phyloP scores from a whole-genome alignment of 139 green algal genomes.

The Auxenochlorella pyrenoidosa region DNA sequence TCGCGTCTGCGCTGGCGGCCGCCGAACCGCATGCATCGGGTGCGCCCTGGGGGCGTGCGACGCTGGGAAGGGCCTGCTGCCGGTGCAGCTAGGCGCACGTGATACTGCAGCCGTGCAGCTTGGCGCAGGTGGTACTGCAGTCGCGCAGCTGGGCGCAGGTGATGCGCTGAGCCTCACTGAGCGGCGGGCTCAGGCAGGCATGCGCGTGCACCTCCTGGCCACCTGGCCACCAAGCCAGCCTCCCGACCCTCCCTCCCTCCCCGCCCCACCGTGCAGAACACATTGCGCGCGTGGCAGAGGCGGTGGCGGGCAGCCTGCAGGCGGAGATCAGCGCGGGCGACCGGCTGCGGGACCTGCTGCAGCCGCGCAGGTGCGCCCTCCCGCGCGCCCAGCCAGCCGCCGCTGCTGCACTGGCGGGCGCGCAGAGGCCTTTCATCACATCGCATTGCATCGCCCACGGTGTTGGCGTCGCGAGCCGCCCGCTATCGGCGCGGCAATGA shows the following conservation, averaged over 20 bases:
- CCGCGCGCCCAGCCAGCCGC: background rate
- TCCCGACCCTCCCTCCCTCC: background rate
- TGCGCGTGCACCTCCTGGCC: too few relatives aligned
- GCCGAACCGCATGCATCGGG: slow-evolving; percentile 40
- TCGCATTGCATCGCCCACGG: too few relatives aligned
- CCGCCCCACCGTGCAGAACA: background rate
- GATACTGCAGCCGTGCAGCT: too few relatives aligned
- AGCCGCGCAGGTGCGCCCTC: background rate
- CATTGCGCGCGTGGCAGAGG: slow-evolving; percentile 26
- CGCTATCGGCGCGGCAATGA: too few relatives aligned
- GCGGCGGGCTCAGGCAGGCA: too few relatives aligned
- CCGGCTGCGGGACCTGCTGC: slow-evolving; percentile 63
- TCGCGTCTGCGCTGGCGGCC: slow-evolving; percentile 59
- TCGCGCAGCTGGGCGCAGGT: background rate
- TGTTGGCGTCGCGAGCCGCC: too few relatives aligned
- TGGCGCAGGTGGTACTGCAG: background rate
- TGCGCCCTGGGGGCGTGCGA: background rate
- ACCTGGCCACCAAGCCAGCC: background rate
- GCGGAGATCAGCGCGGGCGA: slow-evolving; percentile 64
- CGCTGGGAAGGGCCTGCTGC: too few relatives aligned
- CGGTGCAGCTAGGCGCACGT: background rate
- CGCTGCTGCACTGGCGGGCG: too few relatives aligned
- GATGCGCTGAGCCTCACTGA: too few relatives aligned
- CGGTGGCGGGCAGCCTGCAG: slow-evolving; percentile 19
- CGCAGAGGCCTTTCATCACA: too few relatives aligned